These are phyloP conservation scores for Scedosporium dehoogii DNA, from an alignment of 2,329 filamentous ascomycete species.

Conservation along the genomic window DNA sequence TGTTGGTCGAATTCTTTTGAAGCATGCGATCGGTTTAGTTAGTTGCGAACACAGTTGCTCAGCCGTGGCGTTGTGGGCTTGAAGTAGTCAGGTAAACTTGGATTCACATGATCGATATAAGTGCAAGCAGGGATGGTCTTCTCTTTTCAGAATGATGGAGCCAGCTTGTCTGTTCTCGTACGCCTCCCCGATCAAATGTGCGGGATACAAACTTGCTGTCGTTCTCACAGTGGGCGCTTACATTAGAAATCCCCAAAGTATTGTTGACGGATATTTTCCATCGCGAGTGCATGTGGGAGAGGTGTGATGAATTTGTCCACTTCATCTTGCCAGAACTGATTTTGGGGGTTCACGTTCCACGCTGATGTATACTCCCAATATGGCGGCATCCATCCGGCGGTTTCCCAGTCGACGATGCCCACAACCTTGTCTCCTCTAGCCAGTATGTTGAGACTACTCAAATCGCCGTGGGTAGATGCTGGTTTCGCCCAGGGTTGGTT, in stretches of 20 bases:
- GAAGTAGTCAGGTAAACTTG: too few species aligned
- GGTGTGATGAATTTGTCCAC: slow-evolving; percentile 12
- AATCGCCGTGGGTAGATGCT: slow-evolving; percentile 10
- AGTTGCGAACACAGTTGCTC: too few species aligned
- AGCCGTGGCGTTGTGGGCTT: too few species aligned
- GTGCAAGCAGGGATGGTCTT: too few species aligned
- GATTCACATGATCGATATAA: too few species aligned
- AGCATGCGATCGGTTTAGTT: too few species aligned
- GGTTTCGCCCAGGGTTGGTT: not conserved
- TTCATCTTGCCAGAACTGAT: slow-evolving; percentile 13
- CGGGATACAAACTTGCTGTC: too few species aligned
- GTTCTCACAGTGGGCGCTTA: too few species aligned
- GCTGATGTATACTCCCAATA: slow-evolving; percentile 9
- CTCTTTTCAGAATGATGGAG: too few species aligned
- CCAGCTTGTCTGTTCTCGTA: too few species aligned
- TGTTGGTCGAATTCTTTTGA: slow-evolving; percentile 5
- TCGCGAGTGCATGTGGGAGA: slow-evolving; percentile 10
- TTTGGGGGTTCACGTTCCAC: slow-evolving; percentile 11
- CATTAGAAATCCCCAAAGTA: too few species aligned
- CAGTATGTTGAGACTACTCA: slow-evolving; percentile 16
- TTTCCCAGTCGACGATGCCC: slow-evolving; percentile 13
- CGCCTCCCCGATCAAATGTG: too few species aligned
- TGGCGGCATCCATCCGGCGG: slow-evolving; percentile 9
- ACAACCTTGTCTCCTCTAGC: slow-evolving; percentile 14
- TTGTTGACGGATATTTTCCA: slow-evolving; percentile 11